Conservation (phyloP, 306 rosid species). For the Oemleria cerasiformis region DNA sequence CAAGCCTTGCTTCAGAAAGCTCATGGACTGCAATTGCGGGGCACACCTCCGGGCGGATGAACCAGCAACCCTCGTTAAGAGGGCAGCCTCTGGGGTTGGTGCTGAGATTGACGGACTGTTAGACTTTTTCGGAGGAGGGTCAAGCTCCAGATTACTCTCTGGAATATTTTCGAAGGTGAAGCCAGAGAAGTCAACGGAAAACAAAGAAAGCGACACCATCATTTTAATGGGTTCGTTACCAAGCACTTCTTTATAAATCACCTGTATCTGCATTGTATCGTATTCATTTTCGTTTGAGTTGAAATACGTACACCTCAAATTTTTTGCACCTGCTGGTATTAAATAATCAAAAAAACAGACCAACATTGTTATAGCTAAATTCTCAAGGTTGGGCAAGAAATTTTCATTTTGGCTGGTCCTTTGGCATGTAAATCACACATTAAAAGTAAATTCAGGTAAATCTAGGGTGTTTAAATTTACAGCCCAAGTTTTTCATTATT, state of each 20-base stretch:
- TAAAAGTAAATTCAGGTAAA: not conserved
- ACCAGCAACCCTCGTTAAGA: slow-evolving; percentile 32
- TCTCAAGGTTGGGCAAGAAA: not conserved
- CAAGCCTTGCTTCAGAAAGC: slow-evolving; percentile 70
- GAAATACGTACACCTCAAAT: slow-evolving; percentile 17
- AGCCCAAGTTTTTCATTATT: not conserved
- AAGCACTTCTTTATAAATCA: slow-evolving; percentile 49
- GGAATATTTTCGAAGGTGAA: slow-evolving; percentile 57
- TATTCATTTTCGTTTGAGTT: slow-evolving; percentile 19
- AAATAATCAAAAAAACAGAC: slow-evolving; percentile 29
- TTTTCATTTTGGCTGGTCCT: slow-evolving; percentile 21
- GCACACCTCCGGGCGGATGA: slow-evolving; percentile 42
- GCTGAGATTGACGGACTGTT: slow-evolving; percentile 45
- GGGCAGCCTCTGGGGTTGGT: slow-evolving; percentile 29
- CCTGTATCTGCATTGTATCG: slow-evolving; percentile 19
- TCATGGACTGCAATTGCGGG: slow-evolving; percentile 65
- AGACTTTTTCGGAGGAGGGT: slow-evolving; percentile 51
- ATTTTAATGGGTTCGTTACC: slow-evolving; percentile 91
- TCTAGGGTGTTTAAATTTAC: not conserved
- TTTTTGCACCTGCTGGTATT: slow-evolving; percentile 24
- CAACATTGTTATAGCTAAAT: slow-evolving; percentile 4
- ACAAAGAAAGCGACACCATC: slow-evolving; percentile 54
- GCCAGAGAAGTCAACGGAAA: slow-evolving; percentile 40
- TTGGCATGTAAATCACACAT: slow-evolving; percentile 14
- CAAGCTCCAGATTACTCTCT: slow-evolving; percentile 59